Conservation (phyloP, 768 basidiomycete species). For the Xanthoconium stramineum region DNA sequence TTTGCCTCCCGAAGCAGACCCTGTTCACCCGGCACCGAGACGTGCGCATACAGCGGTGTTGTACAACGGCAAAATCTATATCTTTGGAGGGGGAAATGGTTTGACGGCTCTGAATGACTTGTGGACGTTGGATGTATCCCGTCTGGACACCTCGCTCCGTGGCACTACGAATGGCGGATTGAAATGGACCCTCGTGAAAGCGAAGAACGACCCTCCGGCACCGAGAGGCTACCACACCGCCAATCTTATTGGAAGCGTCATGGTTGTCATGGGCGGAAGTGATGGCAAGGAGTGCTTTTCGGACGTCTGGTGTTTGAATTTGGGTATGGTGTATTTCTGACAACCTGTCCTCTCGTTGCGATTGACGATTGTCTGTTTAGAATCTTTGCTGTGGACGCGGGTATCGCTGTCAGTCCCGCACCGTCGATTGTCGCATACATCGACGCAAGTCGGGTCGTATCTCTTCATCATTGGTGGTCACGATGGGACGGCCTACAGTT, state of each 20-base stretch:
- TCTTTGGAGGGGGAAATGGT: slow-evolving; percentile 96
- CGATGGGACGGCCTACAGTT: slow-evolving; percentile 70
- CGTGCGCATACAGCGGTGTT: slow-evolving; percentile 86
- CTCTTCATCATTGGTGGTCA: slow-evolving; percentile 90
- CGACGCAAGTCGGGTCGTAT: slow-evolving; percentile 90
- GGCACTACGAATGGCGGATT: slow-evolving; percentile 25
- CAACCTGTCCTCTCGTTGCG: neutral
- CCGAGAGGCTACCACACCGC: slow-evolving; percentile 89
- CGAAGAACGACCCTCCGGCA: slow-evolving; percentile 52
- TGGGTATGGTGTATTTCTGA: slow-evolving; percentile 55
- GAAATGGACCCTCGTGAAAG: slow-evolving; percentile 59
- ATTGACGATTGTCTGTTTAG: slow-evolving; percentile 6
- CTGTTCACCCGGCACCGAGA: slow-evolving; percentile 56
- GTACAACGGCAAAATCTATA: slow-evolving; percentile 67
- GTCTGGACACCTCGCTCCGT: slow-evolving; percentile 30
- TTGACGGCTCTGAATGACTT: slow-evolving; percentile 86
- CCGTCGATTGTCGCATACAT: slow-evolving; percentile 77
- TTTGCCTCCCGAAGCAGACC: slow-evolving; percentile 1
- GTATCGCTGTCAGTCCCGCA: slow-evolving; percentile 30
- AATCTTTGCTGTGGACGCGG: slow-evolving; percentile 29
- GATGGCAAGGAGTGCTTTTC: slow-evolving; percentile 87
- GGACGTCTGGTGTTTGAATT: slow-evolving; percentile 83
- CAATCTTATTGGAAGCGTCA: slow-evolving; percentile 78
- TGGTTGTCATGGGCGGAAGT: slow-evolving; percentile 89
- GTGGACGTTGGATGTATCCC: slow-evolving; percentile 76